phyloP scores from a whole-genome alignment of 306 rosid species.

The Cucurbita pepo region DNA sequence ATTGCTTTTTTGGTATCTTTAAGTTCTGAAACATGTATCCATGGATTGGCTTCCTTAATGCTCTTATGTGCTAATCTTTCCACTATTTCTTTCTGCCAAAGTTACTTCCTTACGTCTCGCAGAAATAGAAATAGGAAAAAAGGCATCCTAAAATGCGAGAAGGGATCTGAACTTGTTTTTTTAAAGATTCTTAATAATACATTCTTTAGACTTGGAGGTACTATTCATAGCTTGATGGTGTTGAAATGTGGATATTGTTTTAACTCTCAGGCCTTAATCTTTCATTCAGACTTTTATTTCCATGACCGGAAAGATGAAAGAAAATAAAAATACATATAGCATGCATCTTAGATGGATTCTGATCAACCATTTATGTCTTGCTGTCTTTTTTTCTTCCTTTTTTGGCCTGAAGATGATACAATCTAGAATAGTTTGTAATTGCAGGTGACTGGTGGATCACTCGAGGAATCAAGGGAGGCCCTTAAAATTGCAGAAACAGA shows the following conservation, averaged over 20 bases:
- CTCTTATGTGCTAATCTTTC: neutral
- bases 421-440: constrained; percentile 14
- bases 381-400: neutral
- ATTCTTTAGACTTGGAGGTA: neutral
- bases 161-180: neutral
- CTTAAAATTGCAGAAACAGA: constrained; percentile 81
- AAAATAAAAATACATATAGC: neutral
- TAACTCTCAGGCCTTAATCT: too few relatives aligned
- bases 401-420: neutral
- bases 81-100: neutral
- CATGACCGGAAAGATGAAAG: neutral
- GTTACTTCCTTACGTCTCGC: neutral
- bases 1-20: neutral
- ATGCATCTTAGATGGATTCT: neutral
- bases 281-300: neutral
- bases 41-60: neutral
- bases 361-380: neutral
- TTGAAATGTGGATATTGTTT: neutral
- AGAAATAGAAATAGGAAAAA: neutral
- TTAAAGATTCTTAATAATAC: neutral
- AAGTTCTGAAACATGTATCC: neutral
- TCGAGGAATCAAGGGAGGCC: constrained; percentile 82
- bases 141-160: too few relatives aligned
- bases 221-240: neutral
- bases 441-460: constrained; percentile 95